Base-by-base conservation (phyloP, 179 eudicot species). In the Beta lomatogona region DNA sequence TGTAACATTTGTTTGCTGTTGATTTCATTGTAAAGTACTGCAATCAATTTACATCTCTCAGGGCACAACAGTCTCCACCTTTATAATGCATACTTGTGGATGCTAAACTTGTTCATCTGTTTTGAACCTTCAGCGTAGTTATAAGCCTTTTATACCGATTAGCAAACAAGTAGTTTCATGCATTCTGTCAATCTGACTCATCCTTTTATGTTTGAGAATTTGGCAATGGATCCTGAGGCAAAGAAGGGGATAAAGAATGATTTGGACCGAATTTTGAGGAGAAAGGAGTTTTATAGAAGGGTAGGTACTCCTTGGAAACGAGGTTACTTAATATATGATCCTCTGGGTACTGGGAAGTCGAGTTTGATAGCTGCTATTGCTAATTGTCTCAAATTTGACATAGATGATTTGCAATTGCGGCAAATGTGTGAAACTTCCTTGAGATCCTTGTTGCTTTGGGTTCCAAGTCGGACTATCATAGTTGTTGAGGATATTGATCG, bases 361-460 rank as follows among this genome's bases (percentile, higher is more conserved):
- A 66, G 71, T 31, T 31, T 66, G n/a, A 66, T 66, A 66, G 48
- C 46, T 66, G n/a, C 46, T 66, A 66, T 66, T 9, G 71, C 71
- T 31, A 66, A 66, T 15, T 31, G 31, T 66, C 48, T 66, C 48
- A 31, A 66, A 66, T 66, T 66, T 16, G 48, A 36, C 71, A 66
- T 66, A 46, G 31, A 12, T 36, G 71, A 66, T 64, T 25, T 66
- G 71, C 71, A 66, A 66, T 9, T 66, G 19, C 9, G 48, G 31
- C 10, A 2, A 5, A 12, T 14, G 14, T 7, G 14, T 9, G n/a
- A 66, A 46, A 14, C 71, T 31, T 14, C 19, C 71, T 14, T 66
- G 46, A 66, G 48, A 66, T 7, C 31, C 18, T 5, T 66, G 71
- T 14, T 66, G 48, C 71, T 5, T 66, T 36, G 19, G 4, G 12